These are phyloP conservation scores for Trametes hirsuta DNA, from an alignment of 1,284 basidiomycete species.

Conservation along the genomic window DNA sequence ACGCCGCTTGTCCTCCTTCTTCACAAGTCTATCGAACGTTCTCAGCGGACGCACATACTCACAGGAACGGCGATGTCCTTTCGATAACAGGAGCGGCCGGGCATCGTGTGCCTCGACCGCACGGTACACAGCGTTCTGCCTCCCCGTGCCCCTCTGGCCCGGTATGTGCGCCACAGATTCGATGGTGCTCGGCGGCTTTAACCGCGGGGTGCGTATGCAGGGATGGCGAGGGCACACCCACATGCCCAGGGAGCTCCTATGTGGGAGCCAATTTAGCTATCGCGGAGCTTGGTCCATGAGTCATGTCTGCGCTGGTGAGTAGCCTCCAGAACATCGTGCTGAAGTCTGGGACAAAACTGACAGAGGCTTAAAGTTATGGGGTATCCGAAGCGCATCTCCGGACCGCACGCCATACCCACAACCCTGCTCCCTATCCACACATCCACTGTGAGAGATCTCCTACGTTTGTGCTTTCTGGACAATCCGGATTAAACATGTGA, in stretches of 20 bases:
- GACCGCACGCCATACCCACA: constrained; percentile 15
- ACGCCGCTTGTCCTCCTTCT: constrained; percentile 15
- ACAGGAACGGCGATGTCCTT: constrained; percentile 26
- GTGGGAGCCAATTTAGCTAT: constrained; percentile 9
- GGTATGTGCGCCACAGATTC: constrained; percentile 4
- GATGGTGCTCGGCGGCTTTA: constrained; percentile 11
- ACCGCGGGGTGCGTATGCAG: constrained; percentile 7
- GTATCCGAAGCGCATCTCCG: constrained; percentile 5
- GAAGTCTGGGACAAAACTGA: constrained; percentile 5
- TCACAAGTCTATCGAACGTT: constrained; percentile 20
- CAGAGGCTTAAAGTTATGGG: constrained; percentile 23
- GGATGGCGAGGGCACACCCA: constrained; percentile 7
- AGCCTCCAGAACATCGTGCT: constrained; percentile 5
- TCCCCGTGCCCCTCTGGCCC: constrained; percentile 5
- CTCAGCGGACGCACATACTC: constrained; percentile 5
- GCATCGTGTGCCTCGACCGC: constrained; percentile 10
- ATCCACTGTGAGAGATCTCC: constrained; percentile 14
- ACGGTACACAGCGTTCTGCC: constrained; percentile 9
- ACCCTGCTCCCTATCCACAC: constrained; percentile 10
- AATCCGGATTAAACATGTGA: constrained; percentile 4
- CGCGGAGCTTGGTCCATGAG: constrained; percentile 4
- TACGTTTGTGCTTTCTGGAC: constrained; percentile 8
- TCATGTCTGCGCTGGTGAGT: constrained; percentile 12
- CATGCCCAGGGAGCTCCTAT: constrained; percentile 4
- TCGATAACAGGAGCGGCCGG: constrained; percentile 25